Conservation (phyloP, 176 grass and related monocot genomes). For the Zoysia pacifica region DNA sequence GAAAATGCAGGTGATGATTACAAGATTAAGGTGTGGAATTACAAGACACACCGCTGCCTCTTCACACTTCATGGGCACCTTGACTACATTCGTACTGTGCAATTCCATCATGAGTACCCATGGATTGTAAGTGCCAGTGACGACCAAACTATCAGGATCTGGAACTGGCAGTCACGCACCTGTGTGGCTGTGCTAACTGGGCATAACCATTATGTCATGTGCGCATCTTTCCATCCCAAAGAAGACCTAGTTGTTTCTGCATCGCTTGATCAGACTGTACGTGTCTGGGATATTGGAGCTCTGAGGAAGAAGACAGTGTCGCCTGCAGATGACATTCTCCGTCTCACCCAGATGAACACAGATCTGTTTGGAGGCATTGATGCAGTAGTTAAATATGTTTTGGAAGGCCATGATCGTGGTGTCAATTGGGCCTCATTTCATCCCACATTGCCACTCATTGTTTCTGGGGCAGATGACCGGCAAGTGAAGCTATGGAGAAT, state of each 20-base stretch:
- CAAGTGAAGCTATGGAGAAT: conserved; percentile 89
- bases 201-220: conserved; percentile 92
- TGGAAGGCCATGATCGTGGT: conserved; percentile 89
- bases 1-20: conserved; percentile 88
- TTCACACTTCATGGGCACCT: conserved; percentile 95
- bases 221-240: conserved; percentile 78
- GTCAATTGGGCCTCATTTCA: conserved; percentile 92
- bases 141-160: conserved; percentile 83
- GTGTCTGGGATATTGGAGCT: conserved; percentile 80
- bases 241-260: conserved; percentile 81
- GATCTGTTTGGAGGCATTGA: conserved; percentile 78
- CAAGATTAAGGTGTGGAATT: conserved; percentile 99
- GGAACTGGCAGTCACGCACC: conserved; percentile 81
- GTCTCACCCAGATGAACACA: conserved; percentile 68
- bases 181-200: conserved; percentile 78
- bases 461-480: conserved; percentile 79
- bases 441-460: conserved; percentile 71
- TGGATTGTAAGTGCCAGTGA: conserved; percentile 86
- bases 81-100: conserved; percentile 95
- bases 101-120: conserved; percentile 85
- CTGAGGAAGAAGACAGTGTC: conserved; percentile 78
- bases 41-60: conserved; percentile 98
- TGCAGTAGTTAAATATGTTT: conserved; percentile 77
- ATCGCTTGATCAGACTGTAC: conserved; percentile 79
- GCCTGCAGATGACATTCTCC: conserved; percentile 55